phyloP scores from a whole-genome alignment of 192 early-diverging fungal genomes.

The Linderina pennispora region DNA sequence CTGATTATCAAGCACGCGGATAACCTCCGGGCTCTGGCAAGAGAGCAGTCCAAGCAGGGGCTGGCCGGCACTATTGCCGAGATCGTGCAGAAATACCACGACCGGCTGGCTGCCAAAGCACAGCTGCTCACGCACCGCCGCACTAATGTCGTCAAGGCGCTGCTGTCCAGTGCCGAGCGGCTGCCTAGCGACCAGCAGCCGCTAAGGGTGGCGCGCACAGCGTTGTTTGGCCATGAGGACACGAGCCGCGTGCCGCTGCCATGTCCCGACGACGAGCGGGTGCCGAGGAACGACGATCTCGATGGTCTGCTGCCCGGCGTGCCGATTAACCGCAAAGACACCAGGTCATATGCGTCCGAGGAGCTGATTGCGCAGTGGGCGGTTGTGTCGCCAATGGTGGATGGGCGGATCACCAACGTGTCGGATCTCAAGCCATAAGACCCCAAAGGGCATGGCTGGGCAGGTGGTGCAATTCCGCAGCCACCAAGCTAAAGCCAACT shows the following conservation, averaged over 20 bases:
- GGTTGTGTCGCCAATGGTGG: slow-evolving; percentile 47
- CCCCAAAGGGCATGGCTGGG: no score
- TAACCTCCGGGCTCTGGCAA: slow-evolving; percentile 13
- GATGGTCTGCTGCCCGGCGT: slow-evolving; percentile 26
- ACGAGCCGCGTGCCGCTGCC: slow-evolving; percentile 10
- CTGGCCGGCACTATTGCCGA: slow-evolving; percentile 16
- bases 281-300: slow-evolving; percentile 27
- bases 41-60: not conserved
- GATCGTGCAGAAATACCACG: slow-evolving; percentile 18
- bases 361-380: slow-evolving; percentile 52
- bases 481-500: no score
- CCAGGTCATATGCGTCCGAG: slow-evolving; percentile 18
- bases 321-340: slow-evolving; percentile 30
- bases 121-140: slow-evolving; percentile 6
- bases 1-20: slow-evolving; percentile 37
- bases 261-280: slow-evolving; percentile 5
- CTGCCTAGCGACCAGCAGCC: slow-evolving; percentile 20
- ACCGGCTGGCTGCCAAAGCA: slow-evolving; percentile 9
- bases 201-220: slow-evolving; percentile 24
- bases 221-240: slow-evolving; percentile 37
- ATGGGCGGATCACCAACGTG: slow-evolving; percentile 47
- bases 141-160: slow-evolving; percentile 10
- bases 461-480: no score
- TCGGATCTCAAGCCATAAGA: not conserved
- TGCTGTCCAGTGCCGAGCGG: slow-evolving; percentile 23